phyloP scores from a whole-genome alignment of 202 grass and related monocot species.

The Carex arenaria region DNA sequence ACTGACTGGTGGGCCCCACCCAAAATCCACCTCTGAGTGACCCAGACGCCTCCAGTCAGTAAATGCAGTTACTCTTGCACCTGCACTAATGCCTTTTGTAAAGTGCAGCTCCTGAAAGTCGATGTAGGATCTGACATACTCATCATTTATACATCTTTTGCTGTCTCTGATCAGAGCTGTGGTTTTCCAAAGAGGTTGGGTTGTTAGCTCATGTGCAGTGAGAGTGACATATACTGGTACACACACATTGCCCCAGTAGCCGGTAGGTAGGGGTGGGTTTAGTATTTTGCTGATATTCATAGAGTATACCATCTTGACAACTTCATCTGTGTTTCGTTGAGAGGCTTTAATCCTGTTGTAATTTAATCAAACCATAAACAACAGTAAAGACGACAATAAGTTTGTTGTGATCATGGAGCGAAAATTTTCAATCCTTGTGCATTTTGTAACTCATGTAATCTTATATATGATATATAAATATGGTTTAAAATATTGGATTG shows the following conservation, averaged over 20 bases:
- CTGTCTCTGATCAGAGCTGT: conserved; percentile 38
- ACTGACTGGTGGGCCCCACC: conserved; percentile 44
- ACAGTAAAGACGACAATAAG: not conserved
- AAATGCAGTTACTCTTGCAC: conserved; percentile 47
- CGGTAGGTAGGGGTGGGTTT: conserved; percentile 27
- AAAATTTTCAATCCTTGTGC: not conserved
- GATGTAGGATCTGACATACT: conserved; percentile 80
- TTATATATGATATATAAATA: not conserved
- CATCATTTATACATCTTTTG: conserved; percentile 45
- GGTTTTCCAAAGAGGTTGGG: conserved; percentile 35
- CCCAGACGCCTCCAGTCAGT: conserved; percentile 75
- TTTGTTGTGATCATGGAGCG: not conserved
- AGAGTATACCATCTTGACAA: conserved; percentile 81
- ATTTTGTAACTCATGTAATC: not conserved
- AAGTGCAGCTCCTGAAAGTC: conserved; percentile 59
- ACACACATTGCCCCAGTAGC: conserved; percentile 84
- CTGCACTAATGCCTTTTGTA: conserved; percentile 48
- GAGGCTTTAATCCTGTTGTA: conserved; percentile 46
- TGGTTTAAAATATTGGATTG: not conserved
- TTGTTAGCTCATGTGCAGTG: conserved; percentile 27
- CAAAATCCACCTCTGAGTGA: conserved; percentile 68
- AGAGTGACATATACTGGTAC: conserved; percentile 60
- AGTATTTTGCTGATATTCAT: conserved; percentile 76
- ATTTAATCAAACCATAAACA: not conserved
- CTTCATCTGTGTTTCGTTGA: conserved; percentile 14